phyloP scores from a whole-genome alignment of 805 yeast genomes.

The Isabelozyma pseudorhagii region DNA sequence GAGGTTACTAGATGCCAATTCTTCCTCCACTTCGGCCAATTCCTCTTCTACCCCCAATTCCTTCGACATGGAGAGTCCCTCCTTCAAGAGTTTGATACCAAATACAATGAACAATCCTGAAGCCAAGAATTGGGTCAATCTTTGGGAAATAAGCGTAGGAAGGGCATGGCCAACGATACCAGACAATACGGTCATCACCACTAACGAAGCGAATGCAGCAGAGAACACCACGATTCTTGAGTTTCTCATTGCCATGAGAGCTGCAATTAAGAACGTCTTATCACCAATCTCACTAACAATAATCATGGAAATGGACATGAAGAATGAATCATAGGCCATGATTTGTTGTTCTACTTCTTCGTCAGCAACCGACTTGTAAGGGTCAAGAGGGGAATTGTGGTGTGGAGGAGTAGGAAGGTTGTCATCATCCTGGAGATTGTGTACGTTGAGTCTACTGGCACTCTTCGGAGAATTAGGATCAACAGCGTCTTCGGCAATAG shows the following conservation, averaged over 20 bases:
- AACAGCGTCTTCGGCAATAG: not conserved
- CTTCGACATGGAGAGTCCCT: slow-evolving; percentile 79
- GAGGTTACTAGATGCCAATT: slow-evolving; percentile 64
- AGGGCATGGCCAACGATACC: slow-evolving; percentile 90
- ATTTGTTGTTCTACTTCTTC: slow-evolving; percentile 7
- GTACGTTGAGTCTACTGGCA: slow-evolving; percentile 16
- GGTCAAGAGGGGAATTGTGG: slow-evolving; percentile 17
- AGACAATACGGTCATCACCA: slow-evolving; percentile 85
- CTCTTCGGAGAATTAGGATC: not conserved
- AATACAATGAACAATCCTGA: slow-evolving; percentile 77
- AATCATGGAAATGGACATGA: slow-evolving; percentile 88
- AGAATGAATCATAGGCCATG: slow-evolving; percentile 49
- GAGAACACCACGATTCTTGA: slow-evolving; percentile 80
- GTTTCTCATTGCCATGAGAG: slow-evolving; percentile 96
- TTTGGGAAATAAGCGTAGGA: slow-evolving; percentile 77
- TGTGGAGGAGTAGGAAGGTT: slow-evolving; percentile 24
- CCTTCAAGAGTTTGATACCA: slow-evolving; percentile 71
- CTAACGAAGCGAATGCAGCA: slow-evolving; percentile 81
- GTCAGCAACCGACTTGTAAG: slow-evolving; percentile 6
- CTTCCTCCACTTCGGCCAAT: slow-evolving; percentile 95
- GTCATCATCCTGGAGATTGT: slow-evolving; percentile 19
- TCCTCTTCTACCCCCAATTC: slow-evolving; percentile 91
- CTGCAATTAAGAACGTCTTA: slow-evolving; percentile 94
- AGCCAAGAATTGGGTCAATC: slow-evolving; percentile 78
- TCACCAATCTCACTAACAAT: slow-evolving; percentile 96